Evolutionary conservation across 495 filamentous ascomycete species (phyloP).

Genomic region (Lasiosphaeria hispida): DNA sequence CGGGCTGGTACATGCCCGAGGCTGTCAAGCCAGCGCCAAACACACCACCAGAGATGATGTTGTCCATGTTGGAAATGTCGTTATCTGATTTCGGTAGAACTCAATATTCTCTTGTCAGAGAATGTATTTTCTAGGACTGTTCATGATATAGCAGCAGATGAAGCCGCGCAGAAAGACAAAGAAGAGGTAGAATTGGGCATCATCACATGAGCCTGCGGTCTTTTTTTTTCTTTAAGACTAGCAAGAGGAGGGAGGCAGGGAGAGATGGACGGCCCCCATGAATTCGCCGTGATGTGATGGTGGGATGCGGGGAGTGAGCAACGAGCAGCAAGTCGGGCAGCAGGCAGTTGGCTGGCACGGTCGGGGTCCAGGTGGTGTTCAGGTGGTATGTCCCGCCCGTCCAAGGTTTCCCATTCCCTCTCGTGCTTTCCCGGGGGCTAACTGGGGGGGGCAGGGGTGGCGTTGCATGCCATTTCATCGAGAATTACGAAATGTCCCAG

Average conservation of each 20-base stretch:
- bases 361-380: not conserved
- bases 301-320: not conserved
- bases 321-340: not conserved
- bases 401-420: not conserved
- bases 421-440: not conserved
- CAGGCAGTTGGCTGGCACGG: not conserved
- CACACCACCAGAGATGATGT: slow-evolving; percentile 43
- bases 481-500: slow-evolving; percentile 17
- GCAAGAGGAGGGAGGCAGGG: too few species aligned
- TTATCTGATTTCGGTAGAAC: not conserved
- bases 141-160: too few species aligned
- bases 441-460: not conserved
- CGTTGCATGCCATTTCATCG: slow-evolving; percentile 15
- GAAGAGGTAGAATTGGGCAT: too few species aligned
- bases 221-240: too few species aligned
- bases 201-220: too few species aligned
- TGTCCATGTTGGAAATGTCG: slow-evolving; percentile 20
- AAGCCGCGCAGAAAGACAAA: too few species aligned
- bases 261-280: not conserved
- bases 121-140: not conserved
- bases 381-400: not conserved
- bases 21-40: slow-evolving; percentile 56
- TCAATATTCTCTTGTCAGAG: not conserved
- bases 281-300: not conserved
- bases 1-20: slow-evolving; percentile 51